phyloP scores from a whole-genome alignment of 2,329 filamentous ascomycete species.

The Catunica adiposa region DNA sequence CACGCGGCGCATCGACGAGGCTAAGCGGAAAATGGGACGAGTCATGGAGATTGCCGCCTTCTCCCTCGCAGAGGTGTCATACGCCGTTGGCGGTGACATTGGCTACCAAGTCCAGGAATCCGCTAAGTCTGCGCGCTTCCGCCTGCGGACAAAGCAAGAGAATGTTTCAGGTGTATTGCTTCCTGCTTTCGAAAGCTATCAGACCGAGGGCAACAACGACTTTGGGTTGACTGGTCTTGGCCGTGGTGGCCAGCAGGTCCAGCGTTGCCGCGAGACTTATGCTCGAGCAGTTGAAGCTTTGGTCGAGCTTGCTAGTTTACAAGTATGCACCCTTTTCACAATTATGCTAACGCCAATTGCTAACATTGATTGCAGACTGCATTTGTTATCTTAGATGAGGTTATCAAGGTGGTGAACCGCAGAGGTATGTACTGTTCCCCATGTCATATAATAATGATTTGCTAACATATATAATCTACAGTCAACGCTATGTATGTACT shows the following conservation, averaged over 20 bases:
- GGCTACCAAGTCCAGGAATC: slow-evolving; percentile 96
- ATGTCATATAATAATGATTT: background rate
- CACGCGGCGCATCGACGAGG: slow-evolving; percentile 90
- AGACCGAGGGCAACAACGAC: slow-evolving; percentile 79
- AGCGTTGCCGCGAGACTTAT: slow-evolving; percentile 89
- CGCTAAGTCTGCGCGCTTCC: slow-evolving; percentile 80
- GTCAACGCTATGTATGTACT: slow-evolving; percentile 74
- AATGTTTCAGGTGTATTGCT: slow-evolving; percentile 95
- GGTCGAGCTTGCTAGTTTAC: slow-evolving; percentile 84
- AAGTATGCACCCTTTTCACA: slow-evolving; percentile 29
- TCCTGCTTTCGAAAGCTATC: slow-evolving; percentile 82
- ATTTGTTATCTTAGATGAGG: slow-evolving; percentile 94
- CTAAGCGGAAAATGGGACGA: slow-evolving; percentile 96
- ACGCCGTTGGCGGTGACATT: slow-evolving; percentile 89
- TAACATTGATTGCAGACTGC: slow-evolving; percentile 47
- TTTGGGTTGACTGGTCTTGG: slow-evolving; percentile 91
- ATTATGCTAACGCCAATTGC: background rate
- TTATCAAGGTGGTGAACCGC: slow-evolving; percentile 97
- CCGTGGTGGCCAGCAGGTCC: slow-evolving; percentile 93
- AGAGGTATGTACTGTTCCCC: slow-evolving; percentile 45
- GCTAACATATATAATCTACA: slow-evolving; percentile 22
- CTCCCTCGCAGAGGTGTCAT: slow-evolving; percentile 91
- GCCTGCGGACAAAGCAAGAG: slow-evolving; percentile 87
- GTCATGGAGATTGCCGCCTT: slow-evolving; percentile 99
- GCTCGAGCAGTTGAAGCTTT: slow-evolving; percentile 87